Conservation (phyloP, 352 stramenopile genomes). For the Bremia lactucae region DNA sequence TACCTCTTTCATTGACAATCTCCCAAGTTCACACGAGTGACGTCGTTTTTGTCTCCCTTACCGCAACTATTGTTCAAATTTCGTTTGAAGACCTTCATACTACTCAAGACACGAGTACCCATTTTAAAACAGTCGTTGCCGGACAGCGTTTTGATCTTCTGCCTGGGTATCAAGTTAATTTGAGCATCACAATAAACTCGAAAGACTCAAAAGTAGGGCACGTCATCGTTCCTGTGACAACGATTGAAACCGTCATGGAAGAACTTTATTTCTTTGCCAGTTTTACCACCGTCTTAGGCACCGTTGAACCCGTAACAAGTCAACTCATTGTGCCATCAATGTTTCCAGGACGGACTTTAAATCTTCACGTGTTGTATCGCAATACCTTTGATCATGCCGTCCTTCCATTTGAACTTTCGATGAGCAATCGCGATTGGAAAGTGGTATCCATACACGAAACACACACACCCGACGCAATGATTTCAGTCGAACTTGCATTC, state of each 20-base stretch:
- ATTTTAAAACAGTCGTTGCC: neutral
- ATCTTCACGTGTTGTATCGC: slow-evolving; percentile 28
- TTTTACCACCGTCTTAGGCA: slow-evolving; percentile 24
- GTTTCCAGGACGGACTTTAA: slow-evolving; percentile 23
- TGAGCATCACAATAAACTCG: slow-evolving; percentile 20
- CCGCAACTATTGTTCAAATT: slow-evolving; percentile 3
- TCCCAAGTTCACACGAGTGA: slow-evolving; percentile 5
- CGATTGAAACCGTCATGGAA: slow-evolving; percentile 27
- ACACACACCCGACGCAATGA: slow-evolving; percentile 11
- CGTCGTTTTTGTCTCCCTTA: slow-evolving; percentile 18
- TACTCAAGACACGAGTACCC: neutral
- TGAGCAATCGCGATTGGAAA: slow-evolving; percentile 9
- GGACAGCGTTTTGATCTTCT: slow-evolving; percentile 21
- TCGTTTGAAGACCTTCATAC: neutral
- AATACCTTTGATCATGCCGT: slow-evolving; percentile 35
- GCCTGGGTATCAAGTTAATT: slow-evolving; percentile 15
- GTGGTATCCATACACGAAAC: slow-evolving; percentile 13
- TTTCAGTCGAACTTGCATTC: slow-evolving; percentile 22
- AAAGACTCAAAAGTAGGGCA: slow-evolving; percentile 12
- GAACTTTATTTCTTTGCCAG: slow-evolving; percentile 25
- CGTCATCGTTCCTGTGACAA: slow-evolving; percentile 26
- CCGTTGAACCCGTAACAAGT: slow-evolving; percentile 17
- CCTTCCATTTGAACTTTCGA: slow-evolving; percentile 8
- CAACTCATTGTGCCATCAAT: slow-evolving; percentile 22
- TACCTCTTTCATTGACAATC: slow-evolving; percentile 22